Evolutionary conservation across 2,329 filamentous ascomycete species (phyloP), one percentile per base, ranked within the genome.

Genomic region (Diaporthe destruens): DNA sequence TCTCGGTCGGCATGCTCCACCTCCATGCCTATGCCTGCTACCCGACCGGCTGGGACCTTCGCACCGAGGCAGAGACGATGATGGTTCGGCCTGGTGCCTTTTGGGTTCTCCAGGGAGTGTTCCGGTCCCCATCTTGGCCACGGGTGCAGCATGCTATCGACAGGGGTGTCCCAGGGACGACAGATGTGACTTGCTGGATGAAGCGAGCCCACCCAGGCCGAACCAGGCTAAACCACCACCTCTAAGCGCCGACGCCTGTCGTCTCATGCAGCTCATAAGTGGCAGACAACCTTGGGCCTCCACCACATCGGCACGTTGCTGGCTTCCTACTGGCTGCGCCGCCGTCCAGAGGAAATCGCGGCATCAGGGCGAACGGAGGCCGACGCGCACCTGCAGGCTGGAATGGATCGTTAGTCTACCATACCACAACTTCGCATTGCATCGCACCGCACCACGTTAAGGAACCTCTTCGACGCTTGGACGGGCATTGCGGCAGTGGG

Each of bases 171-270:
- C 55, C 68, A 54, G 59, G 44, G n/a, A 77, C 79, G 79, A 76
- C 75, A 75, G 72, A 75, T 81, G 77, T 82, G 79, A 82, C 79
- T 83, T 79, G 83, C 78, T 80, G 78, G 80, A 79, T 79, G 80
- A 83, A 82, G 83, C 80, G 82, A 84, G 80, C 78, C 76, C 65
- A 61, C 76, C 77, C 77, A 65, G 20, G 18, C 44, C 20, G 44
- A 20, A 47, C 44, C 44, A 20, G 56, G 69, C 73, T 69, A 53
- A 53, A 57, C 71, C 79, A 79, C 80, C 76, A 80, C 79, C 80
- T 79, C 82, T 89, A 89, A 89, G 87, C 88, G 88, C 88, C 86
- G 84, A 85, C 81, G 83, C 84, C 84, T 87, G 85, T 85, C 83
- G 78, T 79, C 81, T 80, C 81, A 83, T 87, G 86, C 86, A 86